Conservation (phyloP, 2,329 filamentous ascomycete genomes). For the Xylaria sp. region DNA sequence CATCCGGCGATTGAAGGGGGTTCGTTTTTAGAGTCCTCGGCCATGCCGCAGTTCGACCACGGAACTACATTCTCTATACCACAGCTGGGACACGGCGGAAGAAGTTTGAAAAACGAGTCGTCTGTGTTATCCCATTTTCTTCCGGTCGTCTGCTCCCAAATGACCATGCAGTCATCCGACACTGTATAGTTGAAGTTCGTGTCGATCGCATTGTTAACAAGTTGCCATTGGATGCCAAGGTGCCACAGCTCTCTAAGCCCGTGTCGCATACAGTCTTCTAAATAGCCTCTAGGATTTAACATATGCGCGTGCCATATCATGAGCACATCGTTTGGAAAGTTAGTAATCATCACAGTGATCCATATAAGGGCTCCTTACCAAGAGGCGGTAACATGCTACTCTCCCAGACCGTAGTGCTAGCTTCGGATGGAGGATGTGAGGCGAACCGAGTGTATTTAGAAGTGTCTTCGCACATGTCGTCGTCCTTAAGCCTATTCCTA, state of each 20-base stretch:
- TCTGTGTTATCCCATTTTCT: conserved; percentile 64
- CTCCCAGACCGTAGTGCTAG: conserved; percentile 44
- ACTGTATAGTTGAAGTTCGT: conserved; percentile 62
- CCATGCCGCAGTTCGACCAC: conserved; percentile 63
- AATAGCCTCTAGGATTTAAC: conserved; percentile 75
- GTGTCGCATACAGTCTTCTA: conserved; percentile 72
- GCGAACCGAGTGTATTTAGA: conserved; percentile 44
- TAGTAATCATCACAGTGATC: conserved; percentile 32
- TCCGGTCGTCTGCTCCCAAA: conserved; percentile 56
- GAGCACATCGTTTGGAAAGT: conserved; percentile 62
- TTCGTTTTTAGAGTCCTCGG: conserved; percentile 44
- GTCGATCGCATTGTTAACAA: conserved; percentile 64
- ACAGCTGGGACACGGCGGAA: conserved; percentile 63
- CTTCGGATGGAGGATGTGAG: background rate
- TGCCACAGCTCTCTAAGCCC: conserved; percentile 63
- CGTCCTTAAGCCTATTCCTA: conserved; percentile 41
- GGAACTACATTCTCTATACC: conserved; percentile 48
- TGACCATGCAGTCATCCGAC: conserved; percentile 47
- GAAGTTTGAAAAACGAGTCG: conserved; percentile 52
- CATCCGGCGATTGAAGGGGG: conserved; percentile 50
- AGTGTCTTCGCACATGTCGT: conserved; percentile 42
- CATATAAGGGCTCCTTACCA: conserved; percentile 47
- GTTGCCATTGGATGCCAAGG: conserved; percentile 69
- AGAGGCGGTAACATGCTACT: conserved; percentile 60
- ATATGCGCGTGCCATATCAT: conserved; percentile 83